Evolutionary conservation across 345 rosid genomes (phyloP).

Genomic region (Syzygium aqueum): DNA sequence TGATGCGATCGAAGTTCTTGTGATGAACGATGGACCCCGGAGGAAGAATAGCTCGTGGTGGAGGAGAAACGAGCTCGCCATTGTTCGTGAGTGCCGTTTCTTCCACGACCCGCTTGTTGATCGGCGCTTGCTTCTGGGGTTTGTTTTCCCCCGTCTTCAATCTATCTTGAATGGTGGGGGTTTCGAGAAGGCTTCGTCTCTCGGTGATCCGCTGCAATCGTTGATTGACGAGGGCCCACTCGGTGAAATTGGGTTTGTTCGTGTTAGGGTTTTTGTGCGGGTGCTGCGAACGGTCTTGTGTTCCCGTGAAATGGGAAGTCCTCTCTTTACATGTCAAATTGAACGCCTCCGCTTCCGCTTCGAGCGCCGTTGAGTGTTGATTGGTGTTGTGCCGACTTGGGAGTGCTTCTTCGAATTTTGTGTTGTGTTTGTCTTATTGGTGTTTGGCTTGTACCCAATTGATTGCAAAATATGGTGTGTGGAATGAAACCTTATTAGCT

Average conservation of each 20-base stretch:
- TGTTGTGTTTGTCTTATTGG: not conserved
- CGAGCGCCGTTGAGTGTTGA: not conserved
- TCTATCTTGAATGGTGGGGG: not conserved
- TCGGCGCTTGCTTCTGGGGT: not conserved
- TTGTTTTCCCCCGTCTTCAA: not conserved
- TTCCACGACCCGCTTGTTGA: not conserved
- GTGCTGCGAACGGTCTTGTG: not conserved
- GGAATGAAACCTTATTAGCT: not conserved
- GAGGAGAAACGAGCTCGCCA: constrained; percentile 12
- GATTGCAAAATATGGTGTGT: not conserved
- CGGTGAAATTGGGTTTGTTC: not conserved
- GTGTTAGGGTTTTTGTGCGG: not conserved
- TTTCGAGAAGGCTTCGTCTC: not conserved
- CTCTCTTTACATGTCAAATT: not conserved
- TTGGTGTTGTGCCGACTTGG: not conserved
- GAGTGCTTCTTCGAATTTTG: not conserved
- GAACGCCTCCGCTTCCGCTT: not conserved
- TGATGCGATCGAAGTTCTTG: not conserved
- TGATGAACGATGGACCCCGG: constrained; percentile 4
- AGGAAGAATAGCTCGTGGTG: constrained; percentile 10
- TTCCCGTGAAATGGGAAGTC: not conserved
- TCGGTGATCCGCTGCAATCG: not conserved
- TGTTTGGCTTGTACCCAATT: not conserved
- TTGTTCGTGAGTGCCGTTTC: constrained; percentile 6
- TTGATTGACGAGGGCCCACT: not conserved